phyloP scores from a whole-genome alignment of 202 grass and related monocot species.

The Setaria viridis region DNA sequence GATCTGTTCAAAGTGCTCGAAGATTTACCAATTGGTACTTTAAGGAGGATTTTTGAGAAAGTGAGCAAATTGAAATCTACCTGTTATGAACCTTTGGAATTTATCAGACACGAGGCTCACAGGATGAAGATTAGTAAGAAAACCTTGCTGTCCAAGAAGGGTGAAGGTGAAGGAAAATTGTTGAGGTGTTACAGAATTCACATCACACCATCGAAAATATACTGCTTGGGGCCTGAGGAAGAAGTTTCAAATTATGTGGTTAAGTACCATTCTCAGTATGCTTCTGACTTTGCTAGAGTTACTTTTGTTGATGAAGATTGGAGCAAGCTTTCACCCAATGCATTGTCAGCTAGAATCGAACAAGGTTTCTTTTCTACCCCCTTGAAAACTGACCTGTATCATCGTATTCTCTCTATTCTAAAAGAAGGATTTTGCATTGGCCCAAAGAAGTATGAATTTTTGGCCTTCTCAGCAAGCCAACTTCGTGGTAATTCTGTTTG shows the following conservation, averaged over 20 bases:
- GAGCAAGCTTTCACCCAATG: conserved; percentile 78
- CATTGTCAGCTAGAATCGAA: conserved; percentile 74
- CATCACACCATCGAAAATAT: conserved; percentile 90
- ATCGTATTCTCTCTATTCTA: conserved; percentile 80
- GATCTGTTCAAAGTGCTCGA: conserved; percentile 76
- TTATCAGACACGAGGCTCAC: conserved; percentile 62
- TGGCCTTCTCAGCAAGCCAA: conserved; percentile 98
- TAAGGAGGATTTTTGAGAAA: conserved; percentile 75
- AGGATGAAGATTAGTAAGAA: conserved; percentile 52
- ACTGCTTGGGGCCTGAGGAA: conserved; percentile 87
- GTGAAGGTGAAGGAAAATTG: conserved; percentile 49
- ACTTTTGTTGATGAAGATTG: conserved; percentile 96
- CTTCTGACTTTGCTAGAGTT: conserved; percentile 94
- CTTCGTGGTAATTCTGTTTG: conserved; percentile 92
- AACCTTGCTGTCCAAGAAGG: conserved; percentile 40
- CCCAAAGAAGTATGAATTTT: conserved; percentile 88
- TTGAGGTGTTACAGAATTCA: conserved; percentile 84
- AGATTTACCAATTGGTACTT: conserved; percentile 56
- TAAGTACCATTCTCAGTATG: conserved; percentile 62
- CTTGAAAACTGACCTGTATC: conserved; percentile 74
- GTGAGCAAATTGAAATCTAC: conserved; percentile 76
- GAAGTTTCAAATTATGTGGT: conserved; percentile 94
- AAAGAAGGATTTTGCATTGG: conserved; percentile 82
- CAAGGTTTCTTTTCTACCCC: conserved; percentile 72
- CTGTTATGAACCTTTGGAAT: conserved; percentile 82